phyloP scores from a whole-genome alignment of 192 early-diverging fungal genomes.

The Phlyctochytrium planicorne region DNA sequence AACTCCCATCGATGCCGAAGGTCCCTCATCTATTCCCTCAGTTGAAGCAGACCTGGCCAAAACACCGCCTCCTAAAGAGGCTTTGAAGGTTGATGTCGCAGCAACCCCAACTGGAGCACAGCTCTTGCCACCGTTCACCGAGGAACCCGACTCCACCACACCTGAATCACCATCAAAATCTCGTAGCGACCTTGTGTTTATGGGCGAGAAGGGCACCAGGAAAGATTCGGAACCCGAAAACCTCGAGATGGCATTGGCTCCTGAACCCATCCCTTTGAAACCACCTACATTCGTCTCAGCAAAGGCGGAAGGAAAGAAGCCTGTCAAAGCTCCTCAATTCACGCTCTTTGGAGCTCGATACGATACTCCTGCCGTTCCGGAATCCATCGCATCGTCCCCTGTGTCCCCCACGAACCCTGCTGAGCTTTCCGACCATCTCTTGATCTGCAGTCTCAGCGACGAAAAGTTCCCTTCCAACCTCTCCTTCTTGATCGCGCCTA shows the following conservation, averaged over 20 bases:
- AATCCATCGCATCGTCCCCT: neutral
- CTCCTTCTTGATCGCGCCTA: constrained; percentile 64
- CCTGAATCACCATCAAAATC: neutral
- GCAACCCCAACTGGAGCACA: too few relatives aligned
- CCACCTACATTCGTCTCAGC: constrained; percentile 2
- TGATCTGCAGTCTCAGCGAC: constrained; percentile 58
- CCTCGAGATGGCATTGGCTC: neutral
- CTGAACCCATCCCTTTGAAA: constrained; percentile 6
- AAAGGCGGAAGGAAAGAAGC: neutral
- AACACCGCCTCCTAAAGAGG: neutral
- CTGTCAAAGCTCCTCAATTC: neutral
- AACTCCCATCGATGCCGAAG: neutral
- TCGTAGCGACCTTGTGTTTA: neutral
- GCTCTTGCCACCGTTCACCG: constrained; percentile 8
- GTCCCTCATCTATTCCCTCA: too few relatives aligned
- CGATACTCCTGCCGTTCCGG: neutral
- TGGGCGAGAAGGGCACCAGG: neutral
- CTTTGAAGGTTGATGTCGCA: constrained; percentile 6
- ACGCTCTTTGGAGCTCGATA: neutral
- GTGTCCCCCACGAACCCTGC: neutral
- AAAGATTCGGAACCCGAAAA: neutral
- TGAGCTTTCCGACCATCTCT: constrained; percentile 54
- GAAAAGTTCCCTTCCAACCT: constrained; percentile 62
- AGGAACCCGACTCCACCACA: neutral
- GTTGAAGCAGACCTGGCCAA: neutral